Evolutionary conservation across 257 asterid genomes (phyloP).

Genomic region (Ligustrum vulgare): DNA sequence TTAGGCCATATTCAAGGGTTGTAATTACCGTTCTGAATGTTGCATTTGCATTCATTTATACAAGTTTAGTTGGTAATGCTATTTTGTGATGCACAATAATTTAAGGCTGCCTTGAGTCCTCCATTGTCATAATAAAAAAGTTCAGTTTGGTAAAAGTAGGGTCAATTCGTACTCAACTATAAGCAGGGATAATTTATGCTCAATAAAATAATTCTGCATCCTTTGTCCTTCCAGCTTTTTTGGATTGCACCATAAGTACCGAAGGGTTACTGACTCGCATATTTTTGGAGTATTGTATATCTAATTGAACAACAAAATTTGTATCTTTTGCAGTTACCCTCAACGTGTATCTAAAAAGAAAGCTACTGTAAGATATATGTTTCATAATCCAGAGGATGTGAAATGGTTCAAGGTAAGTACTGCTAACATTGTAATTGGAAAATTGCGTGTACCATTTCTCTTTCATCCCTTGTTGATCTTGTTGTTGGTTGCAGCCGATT

Average conservation of each 20-base stretch:
- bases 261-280: neutral
- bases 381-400: constrained; percentile 95
- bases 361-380: constrained; percentile 92
- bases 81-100: neutral
- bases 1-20: too few species aligned
- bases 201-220: neutral
- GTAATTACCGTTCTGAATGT: neutral
- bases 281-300: constrained; percentile 3
- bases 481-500: constrained; percentile 69
- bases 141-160: neutral
- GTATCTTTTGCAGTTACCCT: constrained; percentile 77
- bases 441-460: neutral
- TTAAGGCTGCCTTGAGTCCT: neutral
- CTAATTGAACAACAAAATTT: constrained; percentile 24
- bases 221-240: neutral
- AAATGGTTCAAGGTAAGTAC: constrained; percentile 92
- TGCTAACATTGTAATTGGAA: neutral
- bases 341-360: constrained; percentile 88
- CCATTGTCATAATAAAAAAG: neutral
- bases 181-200: neutral
- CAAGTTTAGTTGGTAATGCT: neutral
- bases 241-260: neutral
- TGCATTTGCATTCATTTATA: neutral
- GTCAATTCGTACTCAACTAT: too few species aligned
- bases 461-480: constrained; percentile 10